Conservation (phyloP, 208 protist species). For the Leishmania tarentolae region DNA sequence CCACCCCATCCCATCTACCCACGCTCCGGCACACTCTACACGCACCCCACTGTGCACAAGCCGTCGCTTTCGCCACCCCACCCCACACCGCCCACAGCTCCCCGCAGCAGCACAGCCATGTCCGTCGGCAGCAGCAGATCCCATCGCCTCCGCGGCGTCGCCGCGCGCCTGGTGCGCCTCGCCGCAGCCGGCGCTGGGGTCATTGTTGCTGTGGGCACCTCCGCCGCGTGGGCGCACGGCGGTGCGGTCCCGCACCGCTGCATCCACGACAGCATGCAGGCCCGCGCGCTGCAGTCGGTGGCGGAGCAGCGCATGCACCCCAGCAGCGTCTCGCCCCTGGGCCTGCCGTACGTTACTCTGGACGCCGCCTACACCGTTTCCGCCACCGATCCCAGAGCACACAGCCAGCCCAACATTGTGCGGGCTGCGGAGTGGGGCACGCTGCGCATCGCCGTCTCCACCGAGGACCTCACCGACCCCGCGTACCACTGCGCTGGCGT, state of each 20-base stretch:
- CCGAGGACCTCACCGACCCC: constrained; percentile 29
- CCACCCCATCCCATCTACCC: no score
- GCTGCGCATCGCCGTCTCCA: constrained; percentile 47
- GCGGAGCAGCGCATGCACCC: neutral
- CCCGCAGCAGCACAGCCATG: neutral
- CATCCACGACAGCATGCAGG: constrained; percentile 27
- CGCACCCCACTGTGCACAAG: no score
- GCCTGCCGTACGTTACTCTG: constrained; percentile 10
- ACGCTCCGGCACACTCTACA: no score
- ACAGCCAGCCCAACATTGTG: constrained; percentile 22
- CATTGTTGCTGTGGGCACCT: neutral
- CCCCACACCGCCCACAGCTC: no score
- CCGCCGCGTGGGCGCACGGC: neutral
- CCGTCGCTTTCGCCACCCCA: no score
- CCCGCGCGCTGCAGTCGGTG: constrained; percentile 9
- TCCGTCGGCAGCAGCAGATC: neutral
- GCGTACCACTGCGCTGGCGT: constrained; percentile 42
- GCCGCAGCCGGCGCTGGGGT: no score
- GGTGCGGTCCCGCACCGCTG: constrained; percentile 21
- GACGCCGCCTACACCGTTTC: neutral
- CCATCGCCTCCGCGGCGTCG: constrained; percentile 15
- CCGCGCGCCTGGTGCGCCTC: constrained; percentile 15
- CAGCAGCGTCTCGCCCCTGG: neutral
- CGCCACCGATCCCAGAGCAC: constrained; percentile 1
- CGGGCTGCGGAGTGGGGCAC: constrained; percentile 13